Percentiles rank a stretch among this genome's conserved stretches.
phyloP scores from a whole-genome alignment of 495 filamentous ascomycete species.

The Platismatia glauca region DNA sequence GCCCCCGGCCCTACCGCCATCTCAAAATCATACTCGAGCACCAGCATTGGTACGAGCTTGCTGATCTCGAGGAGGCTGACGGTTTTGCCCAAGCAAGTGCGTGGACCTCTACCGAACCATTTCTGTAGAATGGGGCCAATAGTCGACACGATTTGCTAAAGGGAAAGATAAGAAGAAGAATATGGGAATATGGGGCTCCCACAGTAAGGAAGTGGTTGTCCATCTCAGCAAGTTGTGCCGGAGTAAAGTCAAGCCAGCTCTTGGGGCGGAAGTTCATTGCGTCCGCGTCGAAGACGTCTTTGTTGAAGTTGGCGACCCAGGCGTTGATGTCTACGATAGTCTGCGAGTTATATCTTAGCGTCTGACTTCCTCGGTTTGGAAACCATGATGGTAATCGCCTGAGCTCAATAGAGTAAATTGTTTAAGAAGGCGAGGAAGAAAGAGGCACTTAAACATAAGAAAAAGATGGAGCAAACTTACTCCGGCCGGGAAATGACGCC shows the following conservation, averaged over 20 bases:
- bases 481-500: slow-evolving; percentile 5
- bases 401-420: too few species aligned
- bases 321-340: slow-evolving; percentile 45
- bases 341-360: background rate
- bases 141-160: background rate
- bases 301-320: slow-evolving; percentile 45
- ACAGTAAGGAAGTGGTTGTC: slow-evolving; percentile 20
- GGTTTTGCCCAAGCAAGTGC: slow-evolving; percentile 41
- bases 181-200: background rate
- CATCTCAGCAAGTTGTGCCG: slow-evolving; percentile 4
- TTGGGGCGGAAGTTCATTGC: slow-evolving; percentile 37
- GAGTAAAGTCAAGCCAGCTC: slow-evolving; percentile 32
- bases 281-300: slow-evolving; percentile 39
- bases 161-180: background rate
- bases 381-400: too few species aligned
- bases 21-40: slow-evolving; percentile 36
- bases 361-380: background rate
- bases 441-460: background rate
- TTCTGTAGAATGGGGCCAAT: too few species aligned
- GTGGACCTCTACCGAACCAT: slow-evolving; percentile 40
- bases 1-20: slow-evolving; percentile 22
- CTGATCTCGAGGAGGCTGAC: slow-evolving; percentile 41
- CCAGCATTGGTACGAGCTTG: slow-evolving; percentile 39
- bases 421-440: background rate
- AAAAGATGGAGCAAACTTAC: background rate